Percentiles rank a stretch among this genome's conserved stretches.
phyloP scores from a whole-genome alignment of 208 protist genomes.

The Crithidia mellificae region DNA sequence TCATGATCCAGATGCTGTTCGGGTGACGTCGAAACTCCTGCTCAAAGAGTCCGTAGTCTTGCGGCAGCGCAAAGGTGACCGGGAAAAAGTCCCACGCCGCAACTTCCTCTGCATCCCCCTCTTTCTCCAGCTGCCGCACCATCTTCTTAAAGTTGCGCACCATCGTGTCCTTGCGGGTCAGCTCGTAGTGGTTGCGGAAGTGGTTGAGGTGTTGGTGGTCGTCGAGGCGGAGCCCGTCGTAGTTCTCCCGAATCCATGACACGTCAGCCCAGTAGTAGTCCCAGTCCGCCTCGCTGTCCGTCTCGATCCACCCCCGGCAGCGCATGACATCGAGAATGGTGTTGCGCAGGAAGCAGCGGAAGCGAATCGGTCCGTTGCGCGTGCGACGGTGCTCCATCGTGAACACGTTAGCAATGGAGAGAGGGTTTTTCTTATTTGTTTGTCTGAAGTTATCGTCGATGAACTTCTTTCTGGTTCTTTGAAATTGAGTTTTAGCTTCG shows the following conservation, averaged over 20 bases:
- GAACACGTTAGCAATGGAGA: too few relatives aligned
- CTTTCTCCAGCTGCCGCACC: slow-evolving; percentile 84
- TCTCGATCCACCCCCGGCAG: slow-evolving; percentile 91
- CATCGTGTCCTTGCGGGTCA: slow-evolving; percentile 96
- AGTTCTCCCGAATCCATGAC: slow-evolving; percentile 92
- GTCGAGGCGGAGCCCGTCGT: slow-evolving; percentile 87
- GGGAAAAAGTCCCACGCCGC: slow-evolving; percentile 94
- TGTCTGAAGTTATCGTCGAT: not conserved
- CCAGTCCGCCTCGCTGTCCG: slow-evolving; percentile 90
- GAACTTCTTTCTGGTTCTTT: too few relatives aligned
- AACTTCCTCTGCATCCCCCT: slow-evolving; percentile 82
- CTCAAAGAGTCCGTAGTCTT: slow-evolving; percentile 95
- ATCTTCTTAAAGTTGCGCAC: slow-evolving; percentile 96
- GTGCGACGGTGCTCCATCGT: slow-evolving; percentile 34
- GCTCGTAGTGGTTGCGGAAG: slow-evolving; percentile 97
- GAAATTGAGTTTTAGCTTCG: too few relatives aligned
- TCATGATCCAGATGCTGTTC: slow-evolving; percentile 96
- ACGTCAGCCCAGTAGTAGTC: slow-evolving; percentile 94
- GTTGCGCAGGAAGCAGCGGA: slow-evolving; percentile 88
- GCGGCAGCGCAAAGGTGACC: slow-evolving; percentile 92
- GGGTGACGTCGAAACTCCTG: slow-evolving; percentile 93
- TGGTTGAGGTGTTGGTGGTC: slow-evolving; percentile 93
- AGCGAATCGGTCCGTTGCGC: slow-evolving; percentile 71
- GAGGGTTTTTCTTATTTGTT: not conserved
- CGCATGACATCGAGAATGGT: slow-evolving; percentile 91